Percentiles rank a stretch among this genome's conserved stretches.
These are phyloP conservation scores for Pyrenula massariospora DNA, from an alignment of 495 filamentous ascomycete species.

Conservation along the genomic window DNA sequence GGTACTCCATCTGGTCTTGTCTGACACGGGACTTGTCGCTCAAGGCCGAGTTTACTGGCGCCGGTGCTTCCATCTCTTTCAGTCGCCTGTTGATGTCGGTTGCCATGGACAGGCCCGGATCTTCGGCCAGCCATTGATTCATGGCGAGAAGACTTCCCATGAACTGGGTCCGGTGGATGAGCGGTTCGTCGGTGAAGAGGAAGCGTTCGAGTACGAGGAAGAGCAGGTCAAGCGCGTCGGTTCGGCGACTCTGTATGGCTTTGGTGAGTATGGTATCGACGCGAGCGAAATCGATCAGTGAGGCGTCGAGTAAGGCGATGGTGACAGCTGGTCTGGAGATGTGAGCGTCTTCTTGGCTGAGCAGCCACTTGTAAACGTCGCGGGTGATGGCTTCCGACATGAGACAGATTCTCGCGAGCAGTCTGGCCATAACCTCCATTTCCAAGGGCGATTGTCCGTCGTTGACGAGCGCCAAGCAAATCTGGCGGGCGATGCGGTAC, in stretches of 20 bases:
- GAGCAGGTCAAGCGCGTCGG: slow-evolving; percentile 61
- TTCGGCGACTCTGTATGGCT: slow-evolving; percentile 54
- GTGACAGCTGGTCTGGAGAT: slow-evolving; percentile 72
- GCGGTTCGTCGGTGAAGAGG: slow-evolving; percentile 61
- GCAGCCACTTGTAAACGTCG: slow-evolving; percentile 53
- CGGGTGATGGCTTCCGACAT: slow-evolving; percentile 63
- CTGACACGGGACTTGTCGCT: slow-evolving; percentile 40
- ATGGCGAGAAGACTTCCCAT: slow-evolving; percentile 68
- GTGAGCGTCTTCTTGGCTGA: slow-evolving; percentile 56
- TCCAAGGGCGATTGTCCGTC: slow-evolving; percentile 50
- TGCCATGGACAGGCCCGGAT: slow-evolving; percentile 50
- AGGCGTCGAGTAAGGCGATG: slow-evolving; percentile 58
- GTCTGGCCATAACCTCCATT: slow-evolving; percentile 70
- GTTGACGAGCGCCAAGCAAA: slow-evolving; percentile 57
- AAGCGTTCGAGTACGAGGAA: slow-evolving; percentile 63
- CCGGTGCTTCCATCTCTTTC: slow-evolving; percentile 45
- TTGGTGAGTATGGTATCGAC: slow-evolving; percentile 69
- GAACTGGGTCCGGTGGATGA: slow-evolving; percentile 76
- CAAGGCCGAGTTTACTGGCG: slow-evolving; percentile 31
- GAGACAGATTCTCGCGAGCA: slow-evolving; percentile 71
- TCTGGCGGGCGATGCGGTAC: slow-evolving; percentile 52
- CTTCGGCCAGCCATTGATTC: slow-evolving; percentile 68
- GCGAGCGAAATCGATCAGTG: slow-evolving; percentile 64
- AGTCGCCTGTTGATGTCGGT: slow-evolving; percentile 64
- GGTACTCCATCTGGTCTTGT: slow-evolving; percentile 79